phyloP scores from a whole-genome alignment of 768 basidiomycete species.

The Coprinopsis marcescibilis region DNA sequence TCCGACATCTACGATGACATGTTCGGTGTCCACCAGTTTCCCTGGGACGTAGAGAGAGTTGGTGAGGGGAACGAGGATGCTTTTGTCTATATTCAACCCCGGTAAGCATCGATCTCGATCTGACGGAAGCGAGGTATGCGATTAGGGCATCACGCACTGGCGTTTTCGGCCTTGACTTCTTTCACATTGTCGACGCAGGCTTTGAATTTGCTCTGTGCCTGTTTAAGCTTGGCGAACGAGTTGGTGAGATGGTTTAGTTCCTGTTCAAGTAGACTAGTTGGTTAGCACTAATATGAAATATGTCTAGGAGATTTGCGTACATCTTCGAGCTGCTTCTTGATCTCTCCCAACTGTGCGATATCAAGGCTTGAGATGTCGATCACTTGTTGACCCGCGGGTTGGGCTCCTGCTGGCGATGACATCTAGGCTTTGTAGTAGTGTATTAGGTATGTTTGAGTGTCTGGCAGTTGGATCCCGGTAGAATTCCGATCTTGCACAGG shows the following conservation, averaged over 20 bases:
- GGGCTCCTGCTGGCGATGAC: not conserved
- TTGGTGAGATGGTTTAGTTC: conserved; percentile 89
- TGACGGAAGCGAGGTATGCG: not conserved
- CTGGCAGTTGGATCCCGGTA: no score
- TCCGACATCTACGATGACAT: conserved; percentile 92
- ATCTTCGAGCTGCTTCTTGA: conserved; percentile 89
- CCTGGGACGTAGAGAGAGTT: conserved; percentile 96
- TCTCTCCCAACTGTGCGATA: conserved; percentile 80
- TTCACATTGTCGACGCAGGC: conserved; percentile 76
- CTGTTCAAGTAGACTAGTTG: conserved; percentile 33
- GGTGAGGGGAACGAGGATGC: conserved; percentile 87
- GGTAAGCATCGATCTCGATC: not conserved
- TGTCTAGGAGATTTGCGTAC: conserved; percentile 33
- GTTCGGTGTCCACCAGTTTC: conserved; percentile 71
- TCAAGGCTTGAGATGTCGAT: conserved; percentile 82
- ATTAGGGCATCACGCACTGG: conserved; percentile 39
- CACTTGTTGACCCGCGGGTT: conserved; percentile 46
- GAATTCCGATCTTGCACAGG: no score
- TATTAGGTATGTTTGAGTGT: no score
- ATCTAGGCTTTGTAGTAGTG: not conserved
- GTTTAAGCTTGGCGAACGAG: conserved; percentile 89
- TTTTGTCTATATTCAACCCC: conserved; percentile 56
- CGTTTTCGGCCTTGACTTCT: conserved; percentile 68
- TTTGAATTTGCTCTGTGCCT: conserved; percentile 89
- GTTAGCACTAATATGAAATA: not conserved